Conservation (phyloP, 768 basidiomycete genomes). For the Fomitopsis serialis region DNA sequence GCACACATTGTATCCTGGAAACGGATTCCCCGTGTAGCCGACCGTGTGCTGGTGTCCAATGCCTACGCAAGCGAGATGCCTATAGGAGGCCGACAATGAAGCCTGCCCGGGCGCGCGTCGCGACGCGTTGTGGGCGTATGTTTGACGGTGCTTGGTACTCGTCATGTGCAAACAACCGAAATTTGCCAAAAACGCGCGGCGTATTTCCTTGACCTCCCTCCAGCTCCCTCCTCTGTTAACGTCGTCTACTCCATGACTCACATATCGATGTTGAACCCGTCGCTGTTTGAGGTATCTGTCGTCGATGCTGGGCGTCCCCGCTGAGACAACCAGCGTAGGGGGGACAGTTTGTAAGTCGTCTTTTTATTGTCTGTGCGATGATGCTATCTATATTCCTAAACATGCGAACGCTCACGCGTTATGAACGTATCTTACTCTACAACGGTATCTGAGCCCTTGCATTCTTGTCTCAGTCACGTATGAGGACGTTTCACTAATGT, state of each 20-base stretch:
- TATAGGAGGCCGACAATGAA: slow-evolving; percentile 3
- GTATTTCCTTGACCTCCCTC: not conserved
- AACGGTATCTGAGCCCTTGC: slow-evolving; percentile 19
- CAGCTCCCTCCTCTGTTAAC: not conserved
- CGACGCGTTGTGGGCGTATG: slow-evolving; percentile 6
- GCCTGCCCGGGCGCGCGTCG: not conserved
- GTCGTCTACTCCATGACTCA: too few species aligned
- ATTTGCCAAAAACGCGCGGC: not conserved
- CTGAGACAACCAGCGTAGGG: too few species aligned
- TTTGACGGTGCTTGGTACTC: not conserved
- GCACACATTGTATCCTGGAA: not conserved
- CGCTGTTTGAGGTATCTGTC: too few species aligned
- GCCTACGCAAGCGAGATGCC: not conserved
- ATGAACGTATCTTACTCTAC: slow-evolving; percentile 18
- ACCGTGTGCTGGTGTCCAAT: not conserved
- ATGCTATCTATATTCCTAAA: slow-evolving; percentile 18
- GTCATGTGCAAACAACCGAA: not conserved
- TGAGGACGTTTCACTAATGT: not conserved
- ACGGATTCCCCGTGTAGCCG: not conserved
- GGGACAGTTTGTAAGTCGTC: too few species aligned
- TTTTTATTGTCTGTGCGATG: slow-evolving; percentile 1
- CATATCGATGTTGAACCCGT: too few species aligned
- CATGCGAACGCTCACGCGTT: slow-evolving; percentile 19
- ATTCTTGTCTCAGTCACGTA: not conserved
- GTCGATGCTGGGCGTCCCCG: too few species aligned